Percentiles rank a stretch among this genome's conserved stretches.
Evolutionary conservation across 169 alveolate genomes (phyloP).

Genomic region (Plasmodium gonderi): DNA sequence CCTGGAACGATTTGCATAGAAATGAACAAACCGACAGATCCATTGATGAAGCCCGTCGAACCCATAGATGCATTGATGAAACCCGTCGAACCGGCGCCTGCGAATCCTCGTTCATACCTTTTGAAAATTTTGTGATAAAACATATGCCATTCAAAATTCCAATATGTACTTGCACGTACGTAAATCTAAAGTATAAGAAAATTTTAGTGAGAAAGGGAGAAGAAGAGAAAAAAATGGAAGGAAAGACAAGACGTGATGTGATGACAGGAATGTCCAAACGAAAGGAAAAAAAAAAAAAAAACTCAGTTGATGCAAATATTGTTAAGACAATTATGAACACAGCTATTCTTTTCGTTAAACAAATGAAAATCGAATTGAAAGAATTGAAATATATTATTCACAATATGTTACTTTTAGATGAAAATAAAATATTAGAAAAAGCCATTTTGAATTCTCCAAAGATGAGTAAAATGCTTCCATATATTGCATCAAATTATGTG

Average conservation of each 20-base stretch:
- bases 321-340: neutral
- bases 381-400: neutral
- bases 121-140: neutral
- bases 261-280: neutral
- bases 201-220: constrained; percentile 8
- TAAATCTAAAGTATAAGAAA: constrained; percentile 2
- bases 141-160: constrained; percentile 4
- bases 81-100: no score
- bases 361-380: neutral
- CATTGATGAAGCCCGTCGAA: no score
- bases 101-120: neutral
- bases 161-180: constrained; percentile 22
- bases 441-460: neutral
- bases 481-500: neutral
- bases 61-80: no score
- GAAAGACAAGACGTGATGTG: neutral
- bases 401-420: neutral
- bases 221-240: neutral
- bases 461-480: neutral
- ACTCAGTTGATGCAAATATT: neutral
- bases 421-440: neutral
- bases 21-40: no score
- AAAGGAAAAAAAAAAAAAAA: neutral
- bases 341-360: neutral
- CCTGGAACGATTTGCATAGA: no score